Evolutionary conservation across 2,329 filamentous ascomycete species (phyloP).

Genomic region (Setomelanomma holmii): DNA sequence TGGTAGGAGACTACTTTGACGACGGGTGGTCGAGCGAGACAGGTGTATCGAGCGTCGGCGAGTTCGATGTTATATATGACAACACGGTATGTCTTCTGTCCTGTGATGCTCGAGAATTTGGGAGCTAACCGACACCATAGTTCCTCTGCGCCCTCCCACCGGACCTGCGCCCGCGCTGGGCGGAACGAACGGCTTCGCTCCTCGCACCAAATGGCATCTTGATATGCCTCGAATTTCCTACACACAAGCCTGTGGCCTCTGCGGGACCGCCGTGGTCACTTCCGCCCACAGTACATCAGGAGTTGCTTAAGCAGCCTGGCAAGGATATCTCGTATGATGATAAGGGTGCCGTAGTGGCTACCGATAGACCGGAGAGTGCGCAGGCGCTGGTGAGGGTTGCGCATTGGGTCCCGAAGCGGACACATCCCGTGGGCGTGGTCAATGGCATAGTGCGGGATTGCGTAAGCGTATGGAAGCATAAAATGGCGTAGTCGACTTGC

Average conservation of each 20-base stretch:
- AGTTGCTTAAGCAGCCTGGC: slow-evolving; percentile 74
- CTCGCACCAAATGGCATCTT: slow-evolving; percentile 61
- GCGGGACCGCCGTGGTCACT: slow-evolving; percentile 78
- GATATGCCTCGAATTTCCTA: slow-evolving; percentile 79
- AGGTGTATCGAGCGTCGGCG: slow-evolving; percentile 37
- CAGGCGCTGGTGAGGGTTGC: slow-evolving; percentile 54
- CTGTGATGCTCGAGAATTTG: no score
- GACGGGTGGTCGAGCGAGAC: slow-evolving; percentile 61
- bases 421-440: slow-evolving; percentile 57
- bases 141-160: slow-evolving; percentile 68
- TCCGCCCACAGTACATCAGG: slow-evolving; percentile 72
- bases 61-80: slow-evolving; percentile 73
- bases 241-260: slow-evolving; percentile 69
- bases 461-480: slow-evolving; percentile 58
- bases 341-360: slow-evolving; percentile 58
- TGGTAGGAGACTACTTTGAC: slow-evolving; percentile 72
- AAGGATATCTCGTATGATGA: slow-evolving; percentile 68
- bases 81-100: slow-evolving; percentile 61
- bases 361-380: slow-evolving; percentile 53
- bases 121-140: no score
- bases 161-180: slow-evolving; percentile 64
- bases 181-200: slow-evolving; percentile 61
- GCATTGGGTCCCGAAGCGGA: slow-evolving; percentile 64
- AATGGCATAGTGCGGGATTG: slow-evolving; percentile 59
- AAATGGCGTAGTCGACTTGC: slow-evolving; percentile 17